Percentiles rank a stretch among this genome's conserved stretches.
Conservation (phyloP, 352 stramenopile genomes). For the Globisporangium orthogonon region DNA sequence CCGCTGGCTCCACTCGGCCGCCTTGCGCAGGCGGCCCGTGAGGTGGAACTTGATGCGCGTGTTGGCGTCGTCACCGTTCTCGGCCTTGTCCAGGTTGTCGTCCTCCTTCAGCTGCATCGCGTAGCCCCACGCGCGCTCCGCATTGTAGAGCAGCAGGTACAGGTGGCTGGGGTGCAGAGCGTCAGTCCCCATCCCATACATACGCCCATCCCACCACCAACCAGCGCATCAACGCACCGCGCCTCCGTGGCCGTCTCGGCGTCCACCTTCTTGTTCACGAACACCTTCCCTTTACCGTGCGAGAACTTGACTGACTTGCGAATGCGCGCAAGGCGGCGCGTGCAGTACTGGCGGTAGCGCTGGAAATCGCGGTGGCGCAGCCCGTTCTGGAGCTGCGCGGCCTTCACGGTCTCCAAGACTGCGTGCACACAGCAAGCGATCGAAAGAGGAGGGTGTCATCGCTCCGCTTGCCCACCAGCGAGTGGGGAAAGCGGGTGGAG, state of each 20-base stretch:
- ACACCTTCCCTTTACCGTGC: slow-evolving; percentile 83
- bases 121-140: slow-evolving; percentile 88
- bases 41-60: slow-evolving; percentile 88
- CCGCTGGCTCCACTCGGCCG: slow-evolving; percentile 80
- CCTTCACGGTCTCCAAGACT: slow-evolving; percentile 87
- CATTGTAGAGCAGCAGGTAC: slow-evolving; percentile 88
- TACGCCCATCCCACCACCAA: not conserved
- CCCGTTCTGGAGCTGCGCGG: slow-evolving; percentile 86
- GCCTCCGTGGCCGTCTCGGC: slow-evolving; percentile 63
- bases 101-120: slow-evolving; percentile 90
- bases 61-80: slow-evolving; percentile 80
- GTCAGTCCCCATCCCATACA: not conserved
- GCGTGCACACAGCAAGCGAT: not conserved
- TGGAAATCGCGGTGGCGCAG: slow-evolving; percentile 88
- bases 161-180: slow-evolving; percentile 28
- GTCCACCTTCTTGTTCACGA: slow-evolving; percentile 82
- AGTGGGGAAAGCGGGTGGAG: not conserved
- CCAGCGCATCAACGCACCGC: slow-evolving; percentile 17
- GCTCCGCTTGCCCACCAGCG: not conserved
- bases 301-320: slow-evolving; percentile 87
- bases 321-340: slow-evolving; percentile 77
- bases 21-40: slow-evolving; percentile 83
- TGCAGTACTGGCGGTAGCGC: slow-evolving; percentile 89
- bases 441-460: not conserved
- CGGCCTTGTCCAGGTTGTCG: slow-evolving; percentile 82